Evolutionary conservation across 306 rosid species (phyloP).

Genomic region (Prunus salicina): DNA sequence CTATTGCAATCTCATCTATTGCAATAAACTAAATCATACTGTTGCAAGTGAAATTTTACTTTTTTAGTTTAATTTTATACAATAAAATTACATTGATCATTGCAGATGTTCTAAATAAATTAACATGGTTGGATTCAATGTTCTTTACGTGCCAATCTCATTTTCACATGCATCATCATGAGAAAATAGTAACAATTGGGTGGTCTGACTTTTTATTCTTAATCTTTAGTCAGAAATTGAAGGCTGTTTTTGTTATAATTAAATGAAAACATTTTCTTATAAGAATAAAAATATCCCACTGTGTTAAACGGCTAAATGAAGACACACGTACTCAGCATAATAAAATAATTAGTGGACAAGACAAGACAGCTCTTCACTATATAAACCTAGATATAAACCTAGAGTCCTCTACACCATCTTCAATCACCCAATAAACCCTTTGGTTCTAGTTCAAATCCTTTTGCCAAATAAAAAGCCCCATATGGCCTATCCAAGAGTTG

Average conservation of each 20-base stretch:
- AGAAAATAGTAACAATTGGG: background rate
- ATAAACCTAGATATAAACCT: conserved; percentile 38
- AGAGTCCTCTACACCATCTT: conserved; percentile 4
- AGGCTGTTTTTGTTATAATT: background rate
- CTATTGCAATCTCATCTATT: too few species aligned
- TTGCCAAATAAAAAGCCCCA: background rate
- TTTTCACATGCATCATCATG: conserved; percentile 2
- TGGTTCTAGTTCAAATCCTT: background rate
- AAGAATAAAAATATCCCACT: background rate
- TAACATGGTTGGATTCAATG: background rate
- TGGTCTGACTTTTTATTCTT: background rate
- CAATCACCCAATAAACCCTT: conserved; percentile 10
- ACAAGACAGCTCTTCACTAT: conserved; percentile 27
- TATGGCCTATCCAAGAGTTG: conserved; percentile 34
- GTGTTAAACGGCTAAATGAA: background rate
- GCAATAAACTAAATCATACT: too few species aligned
- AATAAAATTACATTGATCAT: too few species aligned
- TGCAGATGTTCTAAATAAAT: too few species aligned
- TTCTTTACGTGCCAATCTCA: background rate
- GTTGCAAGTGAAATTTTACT: too few species aligned
- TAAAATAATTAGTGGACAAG: conserved; percentile 2
- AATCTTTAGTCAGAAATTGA: background rate
- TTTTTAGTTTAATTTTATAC: too few species aligned
- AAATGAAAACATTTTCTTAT: background rate
- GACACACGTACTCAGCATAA: conserved; percentile 8